Evolutionary conservation across 2,329 filamentous ascomycete species (phyloP), one percentile per base, ranked within the genome.

Genomic region (Curvularia lunata): DNA sequence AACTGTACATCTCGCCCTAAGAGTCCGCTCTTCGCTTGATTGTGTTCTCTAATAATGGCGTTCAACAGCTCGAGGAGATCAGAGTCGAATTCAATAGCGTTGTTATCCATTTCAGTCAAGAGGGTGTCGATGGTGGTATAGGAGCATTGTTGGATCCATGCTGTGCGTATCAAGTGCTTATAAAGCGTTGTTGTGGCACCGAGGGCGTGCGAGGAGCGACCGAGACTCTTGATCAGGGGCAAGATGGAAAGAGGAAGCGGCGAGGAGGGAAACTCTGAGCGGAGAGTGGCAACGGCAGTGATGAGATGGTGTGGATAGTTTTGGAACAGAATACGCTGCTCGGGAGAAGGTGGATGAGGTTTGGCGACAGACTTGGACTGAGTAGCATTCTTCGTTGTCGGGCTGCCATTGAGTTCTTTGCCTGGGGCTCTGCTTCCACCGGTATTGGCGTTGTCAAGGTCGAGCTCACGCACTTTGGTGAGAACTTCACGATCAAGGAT

Each of bases 131-230:
- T 83, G 1, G 80, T 80, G 3, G 69, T 62, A 2, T 86, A 79
- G 66, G 91, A 86, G 21, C 85, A 82, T 61, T 85, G 84, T 10
- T 85, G 83, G 32, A 78, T 74, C 85, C 88, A 91, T 54, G 86
- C 80, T 21, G 88, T 82, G 13, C 80, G 75, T 23, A 91, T 80
- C 32, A 92, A 81, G 48, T 85, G 81, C 69, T 89, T 88, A 79
- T 91, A 93, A 41, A 93, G 85, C 0, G 83, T 79, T 0, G 89
- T 89, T 18, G 87, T 87, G 5, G 86, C 88, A 47, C 89, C 90
- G 0, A 94, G 82, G 6, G 91, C 86, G 68, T 89, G 91, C 0
- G 88, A 89, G 1, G 85, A 84, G 1, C 89, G 82, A 1, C 90
- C 90, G 0, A 91, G 80, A 43, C 83, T 80, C 70, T 90, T 90